Evolutionary conservation across 257 asterid genomes (phyloP), one percentile per base, ranked within the genome.

Genomic region (Capsicum baccatum): DNA sequence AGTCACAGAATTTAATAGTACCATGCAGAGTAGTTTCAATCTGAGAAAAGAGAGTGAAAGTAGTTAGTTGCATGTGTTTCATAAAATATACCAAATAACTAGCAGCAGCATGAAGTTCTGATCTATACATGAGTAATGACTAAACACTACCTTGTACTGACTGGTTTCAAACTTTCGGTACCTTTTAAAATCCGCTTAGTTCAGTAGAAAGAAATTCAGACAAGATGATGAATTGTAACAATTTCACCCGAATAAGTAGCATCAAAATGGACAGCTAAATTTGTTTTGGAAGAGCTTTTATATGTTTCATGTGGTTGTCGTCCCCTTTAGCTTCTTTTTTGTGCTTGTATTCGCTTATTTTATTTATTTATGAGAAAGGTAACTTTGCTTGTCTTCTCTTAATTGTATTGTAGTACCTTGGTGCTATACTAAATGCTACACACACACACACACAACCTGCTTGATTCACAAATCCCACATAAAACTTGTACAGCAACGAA

Each of bases 391-490:
- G 74, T 67, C 6, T 67, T 35, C 50, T 67, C 50, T 67, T 37
- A 67, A 67, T 67, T 67, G 50, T 67, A 67, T 14, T 67, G 50
- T 67, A 67, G 74, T 35, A 59, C 66, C 60, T 17, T 17, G 66
- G 33, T 59, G 66, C 33, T 17, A 17, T n/a, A 59, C 66, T n/a
- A 59, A 59, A 59, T 67, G 74, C 35, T 67, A 67, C 6, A 67
- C 21, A 10, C 74, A n/a, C n/a, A 35, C n/a, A 35, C 74, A 67
- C 35, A 67, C 44, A 35, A 67, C 74, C 74, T 13, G 12, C 50
- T 35, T 67, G 74, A 35, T 35, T 66, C 74, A 13, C n/a, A 66
- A 66, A 10, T 66, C 50, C 50, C 48, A 66, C 74, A 13, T 66
- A 66, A 66, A 66, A 66, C 74, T 66, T 6, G 48, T 66, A 67